Evolutionary conservation across 306 rosid genomes (phyloP).

Genomic region (Malus fusca): DNA sequence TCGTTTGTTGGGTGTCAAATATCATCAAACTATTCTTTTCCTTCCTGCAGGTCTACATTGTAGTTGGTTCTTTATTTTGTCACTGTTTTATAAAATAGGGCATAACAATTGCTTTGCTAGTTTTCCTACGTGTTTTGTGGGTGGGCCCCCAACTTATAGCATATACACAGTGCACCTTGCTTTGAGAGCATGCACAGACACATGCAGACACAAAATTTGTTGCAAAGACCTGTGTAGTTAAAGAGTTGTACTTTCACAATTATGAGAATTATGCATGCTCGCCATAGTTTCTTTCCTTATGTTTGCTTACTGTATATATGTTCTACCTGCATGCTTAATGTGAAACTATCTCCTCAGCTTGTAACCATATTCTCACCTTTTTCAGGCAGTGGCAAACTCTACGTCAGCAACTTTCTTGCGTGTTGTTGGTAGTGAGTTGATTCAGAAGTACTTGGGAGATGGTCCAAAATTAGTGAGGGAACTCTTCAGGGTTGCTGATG

Average conservation of each 20-base stretch:
- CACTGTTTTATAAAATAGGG: background rate
- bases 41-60: background rate
- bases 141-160: background rate
- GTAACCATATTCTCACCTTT: background rate
- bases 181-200: background rate
- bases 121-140: background rate
- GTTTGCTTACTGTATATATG: background rate
- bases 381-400: slow-evolving; percentile 97
- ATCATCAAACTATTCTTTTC: background rate
- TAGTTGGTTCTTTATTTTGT: background rate
- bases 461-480: slow-evolving; percentile 98
- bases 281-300: background rate
- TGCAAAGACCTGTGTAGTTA: background rate
- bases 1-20: background rate
- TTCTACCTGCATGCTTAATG: background rate
- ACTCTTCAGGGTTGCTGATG: slow-evolving; percentile 96
- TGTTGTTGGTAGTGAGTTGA: slow-evolving; percentile 97
- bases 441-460: slow-evolving; percentile 93
- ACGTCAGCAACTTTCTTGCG: slow-evolving; percentile 97
- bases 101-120: background rate
- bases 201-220: background rate
- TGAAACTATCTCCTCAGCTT: background rate
- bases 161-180: background rate
- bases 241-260: background rate
- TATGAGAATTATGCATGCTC: background rate